Evolutionary conservation across 495 filamentous ascomycete species (phyloP), one percentile per base, ranked within the genome.

Genomic region (Venustampulla echinocandica): DNA sequence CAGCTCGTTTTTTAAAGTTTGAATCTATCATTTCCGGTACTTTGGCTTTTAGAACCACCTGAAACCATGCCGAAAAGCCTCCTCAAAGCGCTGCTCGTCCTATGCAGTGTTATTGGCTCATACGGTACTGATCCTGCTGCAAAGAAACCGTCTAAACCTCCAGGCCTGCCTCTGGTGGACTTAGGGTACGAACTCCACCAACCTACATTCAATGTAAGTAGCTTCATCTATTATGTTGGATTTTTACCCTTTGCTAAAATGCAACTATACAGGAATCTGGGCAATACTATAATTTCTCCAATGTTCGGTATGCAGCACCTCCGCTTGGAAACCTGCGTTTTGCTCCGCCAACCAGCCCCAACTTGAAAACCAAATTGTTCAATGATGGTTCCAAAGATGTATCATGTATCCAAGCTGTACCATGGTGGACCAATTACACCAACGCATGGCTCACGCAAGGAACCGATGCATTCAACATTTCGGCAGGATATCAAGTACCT

Each of bases 301-400:
- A 80, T 44, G 79, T 82, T 52, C 70, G 75, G 20, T 82, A 75
- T 58, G 76, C 73, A 5, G 70, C 70, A 14, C 73, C 76, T 9
- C 78, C 78, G 10, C 20, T 71, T 7, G 74, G 71, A 11, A 56
- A 73, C 33, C 56, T 75, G 3, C 64, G 77, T 11, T 80, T 77
- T 50, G 58, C 60, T 15, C 65, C 70, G 4, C 75, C 76, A 0
- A 35, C 60, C 4, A 14, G 43, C 17, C 62, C 65, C 41, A n/a
- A 30, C 7, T 7, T 7, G 7, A 7, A n/a, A 7, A 30, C 7
- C 27, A 30, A 7, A 7, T 7, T n/a, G 27, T 7, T 30, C 7
- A 30, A 30, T 30, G 27, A 30, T 30, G 27, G 27, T 7, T n/a
- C 7, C 7, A 7, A n/a, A 30, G 27, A 7, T 7, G 27, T 30